phyloP scores from a whole-genome alignment of 805 yeast species.

The Phaffomyces thermotolerans region DNA sequence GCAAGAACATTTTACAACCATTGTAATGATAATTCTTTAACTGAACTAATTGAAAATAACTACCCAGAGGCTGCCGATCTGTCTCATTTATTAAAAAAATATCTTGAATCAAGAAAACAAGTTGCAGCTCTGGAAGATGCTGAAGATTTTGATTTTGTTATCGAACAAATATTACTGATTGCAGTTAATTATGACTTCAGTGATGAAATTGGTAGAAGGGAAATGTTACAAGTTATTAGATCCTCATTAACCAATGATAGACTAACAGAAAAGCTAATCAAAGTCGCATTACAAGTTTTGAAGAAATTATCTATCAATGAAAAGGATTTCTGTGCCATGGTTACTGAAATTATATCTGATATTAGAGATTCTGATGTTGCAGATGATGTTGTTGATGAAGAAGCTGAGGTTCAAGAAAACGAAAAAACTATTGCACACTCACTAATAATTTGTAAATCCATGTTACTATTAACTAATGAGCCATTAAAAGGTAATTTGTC shows the following conservation, averaged over 20 bases:
- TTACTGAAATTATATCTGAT: slow-evolving; percentile 82
- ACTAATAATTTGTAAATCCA: slow-evolving; percentile 57
- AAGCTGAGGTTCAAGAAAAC: slow-evolving; percentile 25
- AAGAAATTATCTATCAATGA: slow-evolving; percentile 69
- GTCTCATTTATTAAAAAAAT: slow-evolving; percentile 50
- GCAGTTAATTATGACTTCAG: slow-evolving; percentile 74
- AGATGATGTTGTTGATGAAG: slow-evolving; percentile 23
- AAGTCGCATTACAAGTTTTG: slow-evolving; percentile 56
- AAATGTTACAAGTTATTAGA: slow-evolving; percentile 55
- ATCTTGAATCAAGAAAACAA: slow-evolving; percentile 42
- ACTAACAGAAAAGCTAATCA: slow-evolving; percentile 46
- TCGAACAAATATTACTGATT: slow-evolving; percentile 63
- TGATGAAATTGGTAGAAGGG: slow-evolving; percentile 86
- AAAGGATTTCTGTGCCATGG: slow-evolving; percentile 75
- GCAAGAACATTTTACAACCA: slow-evolving; percentile 59
- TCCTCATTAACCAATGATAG: slow-evolving; percentile 51
- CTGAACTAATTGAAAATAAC: slow-evolving; percentile 52
- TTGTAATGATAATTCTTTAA: slow-evolving; percentile 47
- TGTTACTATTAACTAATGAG: slow-evolving; percentile 59
- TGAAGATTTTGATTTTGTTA: slow-evolving; percentile 60
- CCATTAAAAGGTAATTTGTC: slow-evolving; percentile 60
- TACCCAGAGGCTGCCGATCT: slow-evolving; percentile 77
- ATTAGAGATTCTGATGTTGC: slow-evolving; percentile 55
- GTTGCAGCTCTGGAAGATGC: slow-evolving; percentile 31
- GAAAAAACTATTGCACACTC: slow-evolving; percentile 51